Evolutionary conservation across 805 yeast species (phyloP).

Genomic region (Kluyveromyces wickerhamii): DNA sequence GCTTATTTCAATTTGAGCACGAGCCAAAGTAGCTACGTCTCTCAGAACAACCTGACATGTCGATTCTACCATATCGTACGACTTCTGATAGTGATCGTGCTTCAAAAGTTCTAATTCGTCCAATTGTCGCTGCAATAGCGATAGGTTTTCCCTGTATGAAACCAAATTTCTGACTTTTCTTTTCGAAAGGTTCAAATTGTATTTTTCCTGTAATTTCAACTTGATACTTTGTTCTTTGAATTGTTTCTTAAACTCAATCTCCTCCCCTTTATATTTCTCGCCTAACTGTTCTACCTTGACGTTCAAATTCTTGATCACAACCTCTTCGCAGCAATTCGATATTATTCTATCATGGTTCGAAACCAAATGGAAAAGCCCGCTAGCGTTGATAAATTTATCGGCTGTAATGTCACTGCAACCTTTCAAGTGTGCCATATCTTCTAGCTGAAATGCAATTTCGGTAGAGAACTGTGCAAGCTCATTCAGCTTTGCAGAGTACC

Average conservation of each 20-base stretch:
- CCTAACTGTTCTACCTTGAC: conserved; percentile 39
- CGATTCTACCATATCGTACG: conserved; percentile 53
- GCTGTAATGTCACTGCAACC: conserved; percentile 49
- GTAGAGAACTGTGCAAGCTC: conserved; percentile 48
- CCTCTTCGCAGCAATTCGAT: conserved; percentile 45
- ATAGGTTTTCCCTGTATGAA: conserved; percentile 58
- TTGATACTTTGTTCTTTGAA: conserved; percentile 44
- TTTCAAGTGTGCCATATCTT: conserved; percentile 51
- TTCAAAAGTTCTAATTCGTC: conserved; percentile 73
- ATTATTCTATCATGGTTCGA: conserved; percentile 73
- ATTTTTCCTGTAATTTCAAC: conserved; percentile 53
- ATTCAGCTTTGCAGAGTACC: conserved; percentile 36
- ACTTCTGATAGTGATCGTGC: conserved; percentile 62
- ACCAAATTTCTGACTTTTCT: conserved; percentile 55
- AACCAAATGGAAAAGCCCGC: conserved; percentile 68
- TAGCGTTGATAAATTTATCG: conserved; percentile 60
- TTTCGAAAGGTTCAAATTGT: conserved; percentile 50
- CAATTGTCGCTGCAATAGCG: conserved; percentile 61
- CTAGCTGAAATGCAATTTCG: conserved; percentile 64
- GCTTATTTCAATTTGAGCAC: conserved; percentile 74
- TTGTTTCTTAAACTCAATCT: conserved; percentile 44
- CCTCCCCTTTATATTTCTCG: conserved; percentile 38
- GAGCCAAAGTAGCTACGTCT: conserved; percentile 53
- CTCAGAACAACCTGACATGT: conserved; percentile 48
- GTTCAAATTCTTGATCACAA: conserved; percentile 47